Evolutionary conservation across 495 filamentous ascomycete genomes (phyloP).

Genomic region (Lichina pygmaea): DNA sequence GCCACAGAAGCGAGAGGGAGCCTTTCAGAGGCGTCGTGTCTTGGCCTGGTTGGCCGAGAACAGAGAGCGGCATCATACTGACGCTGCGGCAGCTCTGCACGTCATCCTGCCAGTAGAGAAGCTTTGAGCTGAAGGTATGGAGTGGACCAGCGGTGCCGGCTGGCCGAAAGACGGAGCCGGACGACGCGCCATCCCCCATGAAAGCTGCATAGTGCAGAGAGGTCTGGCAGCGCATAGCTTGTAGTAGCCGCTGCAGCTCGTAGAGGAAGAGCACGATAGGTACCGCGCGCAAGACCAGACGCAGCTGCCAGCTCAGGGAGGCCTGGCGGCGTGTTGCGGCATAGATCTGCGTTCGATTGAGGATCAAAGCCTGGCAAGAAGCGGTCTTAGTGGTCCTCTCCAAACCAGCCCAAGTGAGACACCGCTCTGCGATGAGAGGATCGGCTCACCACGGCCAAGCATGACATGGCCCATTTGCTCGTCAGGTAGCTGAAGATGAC

Average conservation of each 20-base stretch:
- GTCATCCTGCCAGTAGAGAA: conserved; percentile 43
- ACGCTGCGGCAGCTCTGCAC: conserved; percentile 42
- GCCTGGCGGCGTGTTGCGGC: conserved; percentile 63
- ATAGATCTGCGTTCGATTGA: conserved; percentile 84
- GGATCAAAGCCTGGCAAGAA: conserved; percentile 35
- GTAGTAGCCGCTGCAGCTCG: conserved; percentile 41
- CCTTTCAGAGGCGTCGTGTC: conserved; percentile 22
- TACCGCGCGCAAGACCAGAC: conserved; percentile 42
- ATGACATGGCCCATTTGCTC: conserved; percentile 77
- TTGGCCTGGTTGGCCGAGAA: conserved; percentile 7
- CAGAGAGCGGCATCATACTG: conserved; percentile 29
- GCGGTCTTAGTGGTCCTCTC: too few species aligned
- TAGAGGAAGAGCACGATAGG: conserved; percentile 49
- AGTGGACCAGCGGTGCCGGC: conserved; percentile 40
- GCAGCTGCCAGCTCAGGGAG: conserved; percentile 38
- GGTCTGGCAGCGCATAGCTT: conserved; percentile 81
- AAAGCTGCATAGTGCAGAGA: conserved; percentile 45
- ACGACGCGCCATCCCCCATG: conserved; percentile 44
- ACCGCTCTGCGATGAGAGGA: background rate
- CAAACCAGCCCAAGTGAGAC: background rate
- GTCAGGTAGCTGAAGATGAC: conserved; percentile 80
- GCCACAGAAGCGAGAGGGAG: conserved; percentile 67
- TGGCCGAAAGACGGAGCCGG: conserved; percentile 43
- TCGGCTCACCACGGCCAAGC: conserved; percentile 39
- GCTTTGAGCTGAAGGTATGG: conserved; percentile 33